Base-by-base conservation (phyloP, 2,329 filamentous ascomycete species). In the Cytospora leucostoma region DNA sequence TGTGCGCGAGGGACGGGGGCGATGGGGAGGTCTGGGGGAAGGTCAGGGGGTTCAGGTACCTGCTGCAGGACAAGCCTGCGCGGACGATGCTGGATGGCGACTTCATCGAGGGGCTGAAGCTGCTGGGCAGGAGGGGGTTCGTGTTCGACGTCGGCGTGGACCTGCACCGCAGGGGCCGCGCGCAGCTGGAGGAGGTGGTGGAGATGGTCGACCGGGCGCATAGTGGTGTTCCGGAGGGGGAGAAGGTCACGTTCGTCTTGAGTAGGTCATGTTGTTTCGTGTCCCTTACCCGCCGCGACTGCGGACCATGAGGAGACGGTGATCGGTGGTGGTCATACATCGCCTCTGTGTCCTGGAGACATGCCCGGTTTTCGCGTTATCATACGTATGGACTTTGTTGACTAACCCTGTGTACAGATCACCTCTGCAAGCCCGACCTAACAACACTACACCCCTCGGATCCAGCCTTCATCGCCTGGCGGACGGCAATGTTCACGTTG, bases 401-500 rank as follows among this genome's bases (percentile, higher is more conserved):
- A 66, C 54, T 54, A 37, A 61, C 56, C 15, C 13, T 8, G 15
- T 6, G 15, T 11, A 19, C 67, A 93, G 91, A 97, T 75, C 93
- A 97, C 76, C 84, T 97, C 69, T 93, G 92, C 83, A 97, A 97
- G 77, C 93, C 93, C 1, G 87, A 94, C 74, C 79, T 96, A 34
- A 81, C 82, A 37, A 81, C 90, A 70, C 80, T 82, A 77, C 88
- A 84, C 73, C 81, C 78, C 55, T 79, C 75, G 40, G 82, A 87
- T 70, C 79, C 82, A 1, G 79, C 82, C 33, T 93, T 90, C 74
- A 75, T 83, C 62, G 83, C 84, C 61, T 96, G 92, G 91, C 85
- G 85, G 61, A 80, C 82, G 15, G 82, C 86, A 65, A 86, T 96
- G 71, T 84, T 84, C 69, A 80, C 83, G 10, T 86, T 96, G 71